Conservation (phyloP, 1,284 basidiomycete genomes). For the Naganishia sp. region DNA sequence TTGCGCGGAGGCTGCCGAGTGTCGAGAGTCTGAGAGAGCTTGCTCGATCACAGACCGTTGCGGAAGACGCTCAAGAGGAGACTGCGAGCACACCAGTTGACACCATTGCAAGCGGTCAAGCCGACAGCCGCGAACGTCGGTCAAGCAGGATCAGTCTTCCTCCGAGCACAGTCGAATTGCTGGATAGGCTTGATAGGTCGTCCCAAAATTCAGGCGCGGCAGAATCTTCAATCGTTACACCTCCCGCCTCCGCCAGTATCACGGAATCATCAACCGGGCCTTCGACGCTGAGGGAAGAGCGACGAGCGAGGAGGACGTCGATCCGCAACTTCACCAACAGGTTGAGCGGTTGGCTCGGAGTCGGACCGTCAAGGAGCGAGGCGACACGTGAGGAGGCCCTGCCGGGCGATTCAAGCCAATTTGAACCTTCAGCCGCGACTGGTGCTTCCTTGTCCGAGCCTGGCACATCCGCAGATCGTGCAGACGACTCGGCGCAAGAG, state of each 20-base stretch:
- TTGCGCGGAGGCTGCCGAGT: constrained; percentile 24
- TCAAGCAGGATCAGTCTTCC: constrained; percentile 3
- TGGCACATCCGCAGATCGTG: too few relatives aligned
- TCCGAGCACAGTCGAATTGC: constrained; percentile 20
- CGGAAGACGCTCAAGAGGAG: neutral
- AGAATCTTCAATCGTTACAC: neutral
- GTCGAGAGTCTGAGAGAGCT: constrained; percentile 16
- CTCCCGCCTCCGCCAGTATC: neutral
- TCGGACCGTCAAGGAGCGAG: constrained; percentile 1
- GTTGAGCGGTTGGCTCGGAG: constrained; percentile 16
- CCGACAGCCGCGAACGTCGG: constrained; percentile 2
- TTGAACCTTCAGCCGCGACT: too few relatives aligned
- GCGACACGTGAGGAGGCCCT: neutral
- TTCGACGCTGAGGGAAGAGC: neutral
- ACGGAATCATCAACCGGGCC: neutral
- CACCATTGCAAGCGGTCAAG: constrained; percentile 11
- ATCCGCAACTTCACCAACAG: constrained; percentile 23
- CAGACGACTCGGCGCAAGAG: too few relatives aligned
- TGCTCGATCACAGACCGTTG: neutral
- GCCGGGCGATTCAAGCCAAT: too few relatives aligned
- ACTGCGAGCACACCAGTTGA: neutral
- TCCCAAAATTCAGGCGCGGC: neutral
- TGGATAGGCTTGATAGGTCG: constrained; percentile 24
- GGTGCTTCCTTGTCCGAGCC: too few relatives aligned
- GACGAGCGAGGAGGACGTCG: constrained; percentile 6